Conservation (phyloP, 371 early-diverging fungal species). For the Funneliformis caledonium region DNA sequence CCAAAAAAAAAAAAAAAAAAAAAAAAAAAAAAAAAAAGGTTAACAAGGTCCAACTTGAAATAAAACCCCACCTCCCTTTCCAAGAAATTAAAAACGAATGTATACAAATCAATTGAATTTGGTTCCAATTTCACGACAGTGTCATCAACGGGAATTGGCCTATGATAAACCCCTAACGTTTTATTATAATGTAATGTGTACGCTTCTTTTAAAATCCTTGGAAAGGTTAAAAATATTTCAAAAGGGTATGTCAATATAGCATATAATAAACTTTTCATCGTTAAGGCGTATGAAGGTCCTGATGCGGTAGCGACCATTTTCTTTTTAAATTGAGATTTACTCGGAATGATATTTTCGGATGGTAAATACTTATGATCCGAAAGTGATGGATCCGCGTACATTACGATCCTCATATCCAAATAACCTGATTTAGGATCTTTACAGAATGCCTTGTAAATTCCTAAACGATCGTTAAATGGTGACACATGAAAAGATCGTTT, state of each 20-base stretch:
- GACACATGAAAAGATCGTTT: constrained; percentile 60
- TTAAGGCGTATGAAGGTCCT: constrained; percentile 44
- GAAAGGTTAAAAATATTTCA: constrained; percentile 56
- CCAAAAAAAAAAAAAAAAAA: too few relatives aligned
- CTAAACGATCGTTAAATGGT: constrained; percentile 63
- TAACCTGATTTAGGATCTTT: constrained; percentile 34
- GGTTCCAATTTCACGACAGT: constrained; percentile 39
- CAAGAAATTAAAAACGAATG: neutral
- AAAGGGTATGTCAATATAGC: constrained; percentile 49
- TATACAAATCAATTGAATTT: constrained; percentile 38
- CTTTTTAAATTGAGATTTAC: neutral
- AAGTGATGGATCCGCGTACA: constrained; percentile 2
- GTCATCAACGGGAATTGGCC: constrained; percentile 49
- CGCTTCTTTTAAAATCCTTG: constrained; percentile 59
- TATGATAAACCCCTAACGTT: constrained; percentile 52
- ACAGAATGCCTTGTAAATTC: constrained; percentile 52
- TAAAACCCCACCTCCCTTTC: too few relatives aligned
- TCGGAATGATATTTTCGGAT: neutral
- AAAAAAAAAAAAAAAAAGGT: too few relatives aligned
- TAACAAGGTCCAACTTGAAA: too few relatives aligned
- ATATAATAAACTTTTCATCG: constrained; percentile 33
- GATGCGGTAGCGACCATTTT: constrained; percentile 50
- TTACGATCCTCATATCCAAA: constrained; percentile 13
- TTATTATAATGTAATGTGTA: constrained; percentile 51
- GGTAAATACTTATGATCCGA: neutral